Evolutionary conservation across 495 filamentous ascomycete species (phyloP).

Genomic region (Pyrenula aspistea): DNA sequence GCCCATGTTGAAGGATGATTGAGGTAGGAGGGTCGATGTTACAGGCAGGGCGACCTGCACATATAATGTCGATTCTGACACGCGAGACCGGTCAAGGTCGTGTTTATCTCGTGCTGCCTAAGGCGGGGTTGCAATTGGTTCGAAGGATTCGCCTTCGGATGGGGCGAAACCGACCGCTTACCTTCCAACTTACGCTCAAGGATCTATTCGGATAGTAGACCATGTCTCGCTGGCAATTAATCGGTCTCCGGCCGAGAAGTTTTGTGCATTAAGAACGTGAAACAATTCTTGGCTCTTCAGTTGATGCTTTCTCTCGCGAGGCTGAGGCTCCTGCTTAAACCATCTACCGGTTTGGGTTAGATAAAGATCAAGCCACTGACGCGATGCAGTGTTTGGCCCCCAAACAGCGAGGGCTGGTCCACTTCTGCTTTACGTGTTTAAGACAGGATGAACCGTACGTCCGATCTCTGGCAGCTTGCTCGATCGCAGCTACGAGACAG

Average conservation of each 20-base stretch:
- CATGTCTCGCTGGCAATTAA: neutral
- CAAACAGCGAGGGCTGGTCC: neutral
- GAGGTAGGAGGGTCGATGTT: slow-evolving; percentile 9
- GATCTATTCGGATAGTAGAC: neutral
- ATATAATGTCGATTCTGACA: slow-evolving; percentile 10
- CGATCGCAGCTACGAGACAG: neutral
- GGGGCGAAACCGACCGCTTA: neutral
- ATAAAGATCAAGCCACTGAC: neutral
- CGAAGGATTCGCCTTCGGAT: neutral
- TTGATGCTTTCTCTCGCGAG: neutral
- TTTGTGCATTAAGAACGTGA: neutral
- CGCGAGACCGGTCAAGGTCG: neutral
- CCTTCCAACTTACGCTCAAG: neutral
- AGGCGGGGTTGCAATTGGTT: too few relatives aligned
- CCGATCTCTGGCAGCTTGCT: neutral
- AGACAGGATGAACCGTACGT: neutral
- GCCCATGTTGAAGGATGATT: slow-evolving; percentile 13
- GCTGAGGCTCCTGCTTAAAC: neutral
- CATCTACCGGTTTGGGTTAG: neutral
- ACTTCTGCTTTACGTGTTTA: neutral
- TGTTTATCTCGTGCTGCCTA: too few relatives aligned
- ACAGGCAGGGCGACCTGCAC: slow-evolving; percentile 11
- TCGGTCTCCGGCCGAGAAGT: neutral
- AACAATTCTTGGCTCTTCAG: neutral
- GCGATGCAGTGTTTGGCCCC: neutral